Percentiles rank a stretch among this genome's conserved stretches.
Evolutionary conservation across 441 rosid species (phyloP).

Genomic region (Mallotus japonicus): DNA sequence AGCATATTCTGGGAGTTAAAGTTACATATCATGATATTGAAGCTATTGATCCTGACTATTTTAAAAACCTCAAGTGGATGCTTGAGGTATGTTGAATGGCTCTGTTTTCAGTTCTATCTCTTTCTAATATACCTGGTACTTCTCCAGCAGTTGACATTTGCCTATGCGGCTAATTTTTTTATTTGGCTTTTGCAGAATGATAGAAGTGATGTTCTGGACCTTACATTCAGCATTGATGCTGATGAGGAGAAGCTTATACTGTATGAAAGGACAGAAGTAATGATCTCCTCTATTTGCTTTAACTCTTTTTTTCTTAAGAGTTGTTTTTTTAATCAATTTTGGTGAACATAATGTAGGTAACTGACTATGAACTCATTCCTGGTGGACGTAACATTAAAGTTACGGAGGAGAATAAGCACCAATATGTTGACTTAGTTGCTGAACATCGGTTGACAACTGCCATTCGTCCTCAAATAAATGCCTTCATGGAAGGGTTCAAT

Average conservation of each 20-base stretch:
- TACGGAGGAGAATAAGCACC: slow-evolving; percentile 88
- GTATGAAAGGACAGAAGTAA: slow-evolving; percentile 75
- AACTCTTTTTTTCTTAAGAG: neutral
- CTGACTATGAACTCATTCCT: slow-evolving; percentile 87
- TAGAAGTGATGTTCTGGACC: slow-evolving; percentile 70
- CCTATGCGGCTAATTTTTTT: slow-evolving; percentile 9
- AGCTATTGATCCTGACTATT: slow-evolving; percentile 94
- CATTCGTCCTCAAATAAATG: slow-evolving; percentile 92
- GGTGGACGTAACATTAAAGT: slow-evolving; percentile 88
- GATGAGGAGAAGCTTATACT: slow-evolving; percentile 93
- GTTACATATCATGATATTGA: slow-evolving; percentile 95
- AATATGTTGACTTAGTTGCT: slow-evolving; percentile 79
- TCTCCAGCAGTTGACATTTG: neutral
- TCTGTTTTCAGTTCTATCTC: neutral
- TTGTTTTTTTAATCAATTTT: slow-evolving; percentile 8
- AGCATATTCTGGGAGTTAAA: slow-evolving; percentile 87
- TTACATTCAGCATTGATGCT: slow-evolving; percentile 94
- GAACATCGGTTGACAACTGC: slow-evolving; percentile 95
- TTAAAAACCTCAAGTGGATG: slow-evolving; percentile 91
- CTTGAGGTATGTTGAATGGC: slow-evolving; percentile 61
- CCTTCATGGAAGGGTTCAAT: slow-evolving; percentile 81
- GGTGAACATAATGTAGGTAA: slow-evolving; percentile 53
- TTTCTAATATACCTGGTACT: neutral
- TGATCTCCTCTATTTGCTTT: slow-evolving; percentile 9
- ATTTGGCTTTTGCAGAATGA: slow-evolving; percentile 64